Percentiles rank a stretch among this genome's conserved stretches.
Conservation (phyloP, 2,329 filamentous ascomycete genomes). For the Pseudocercospora macadamiae region DNA sequence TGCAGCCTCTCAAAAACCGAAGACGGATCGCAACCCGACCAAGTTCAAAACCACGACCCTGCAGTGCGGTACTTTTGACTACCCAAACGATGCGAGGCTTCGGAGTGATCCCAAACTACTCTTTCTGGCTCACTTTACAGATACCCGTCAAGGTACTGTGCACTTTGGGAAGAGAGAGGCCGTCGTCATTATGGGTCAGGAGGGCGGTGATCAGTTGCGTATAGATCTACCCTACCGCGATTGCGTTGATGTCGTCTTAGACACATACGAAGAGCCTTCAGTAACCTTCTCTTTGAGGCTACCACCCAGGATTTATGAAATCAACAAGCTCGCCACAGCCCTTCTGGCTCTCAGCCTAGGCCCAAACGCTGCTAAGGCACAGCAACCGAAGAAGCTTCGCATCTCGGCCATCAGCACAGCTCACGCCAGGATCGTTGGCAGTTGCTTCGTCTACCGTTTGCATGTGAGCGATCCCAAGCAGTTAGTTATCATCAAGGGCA, state of each 20-base stretch:
- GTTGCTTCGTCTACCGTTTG: conserved; percentile 56
- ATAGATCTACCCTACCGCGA: conserved; percentile 50
- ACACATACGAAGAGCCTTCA: conserved; percentile 34
- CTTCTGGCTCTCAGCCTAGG: conserved; percentile 16
- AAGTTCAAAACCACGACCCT: conserved; percentile 40
- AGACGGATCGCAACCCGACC: conserved; percentile 22
- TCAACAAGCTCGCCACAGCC: conserved; percentile 10
- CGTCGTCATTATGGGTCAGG: conserved; percentile 31
- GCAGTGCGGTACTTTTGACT: conserved; percentile 51
- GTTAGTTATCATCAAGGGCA: conserved; percentile 25
- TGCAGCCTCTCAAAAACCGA: conserved; percentile 2
- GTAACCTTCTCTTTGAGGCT: conserved; percentile 43
- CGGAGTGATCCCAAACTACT: conserved; percentile 31
- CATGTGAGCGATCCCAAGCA: conserved; percentile 28
- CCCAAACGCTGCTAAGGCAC: conserved; percentile 22
- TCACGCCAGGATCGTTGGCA: conserved; percentile 46
- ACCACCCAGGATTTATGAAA: conserved; percentile 46
- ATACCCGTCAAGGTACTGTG: conserved; percentile 46
- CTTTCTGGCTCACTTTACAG: conserved; percentile 47
- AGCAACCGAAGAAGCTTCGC: conserved; percentile 31
- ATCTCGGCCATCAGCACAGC: conserved; percentile 41
- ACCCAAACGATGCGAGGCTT: conserved; percentile 34
- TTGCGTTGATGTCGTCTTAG: conserved; percentile 43
- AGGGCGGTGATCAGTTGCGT: conserved; percentile 31
- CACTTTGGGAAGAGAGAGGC: conserved; percentile 36